Evolutionary conservation across 1,284 basidiomycete genomes (phyloP).

Genomic region (Fomitiporia mediterranea): DNA sequence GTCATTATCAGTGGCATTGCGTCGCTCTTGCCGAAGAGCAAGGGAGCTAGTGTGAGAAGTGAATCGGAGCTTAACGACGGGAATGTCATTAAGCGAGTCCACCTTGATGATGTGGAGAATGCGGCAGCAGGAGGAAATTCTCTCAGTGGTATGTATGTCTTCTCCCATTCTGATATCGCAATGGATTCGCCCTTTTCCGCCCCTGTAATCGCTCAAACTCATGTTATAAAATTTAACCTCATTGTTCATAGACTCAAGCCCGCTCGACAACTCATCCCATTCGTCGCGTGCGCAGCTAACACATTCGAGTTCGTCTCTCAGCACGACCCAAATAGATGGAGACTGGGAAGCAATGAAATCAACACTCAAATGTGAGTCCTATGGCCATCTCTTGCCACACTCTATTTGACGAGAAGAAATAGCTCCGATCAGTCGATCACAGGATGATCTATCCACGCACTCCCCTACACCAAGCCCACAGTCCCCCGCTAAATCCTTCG

Average conservation of each 20-base stretch:
- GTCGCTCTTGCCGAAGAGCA: slow-evolving; percentile 42
- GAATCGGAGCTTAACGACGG: slow-evolving; percentile 43
- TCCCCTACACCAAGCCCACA: neutral
- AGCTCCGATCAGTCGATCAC: neutral
- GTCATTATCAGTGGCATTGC: slow-evolving; percentile 53
- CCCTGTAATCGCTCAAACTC: neutral
- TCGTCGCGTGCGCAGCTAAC: neutral
- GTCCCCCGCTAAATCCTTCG: slow-evolving; percentile 1
- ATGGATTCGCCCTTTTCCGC: neutral
- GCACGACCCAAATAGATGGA: slow-evolving; percentile 2
- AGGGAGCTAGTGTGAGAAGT: slow-evolving; percentile 26
- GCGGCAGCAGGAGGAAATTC: neutral
- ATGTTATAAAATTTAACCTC: neutral
- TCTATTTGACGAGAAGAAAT: too few relatives aligned
- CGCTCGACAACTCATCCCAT: neutral
- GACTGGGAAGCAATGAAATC: slow-evolving; percentile 18
- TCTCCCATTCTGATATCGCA: neutral
- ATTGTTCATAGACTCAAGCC: neutral
- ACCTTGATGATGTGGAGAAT: neutral
- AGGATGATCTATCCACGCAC: neutral
- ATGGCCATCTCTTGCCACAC: neutral
- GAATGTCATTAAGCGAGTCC: neutral
- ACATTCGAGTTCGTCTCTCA: neutral
- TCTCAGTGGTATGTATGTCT: neutral
- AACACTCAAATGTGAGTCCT: slow-evolving; percentile 3